Evolutionary conservation across 176 grass and related monocot species (phyloP).

Genomic region (Aegilops tauschii): DNA sequence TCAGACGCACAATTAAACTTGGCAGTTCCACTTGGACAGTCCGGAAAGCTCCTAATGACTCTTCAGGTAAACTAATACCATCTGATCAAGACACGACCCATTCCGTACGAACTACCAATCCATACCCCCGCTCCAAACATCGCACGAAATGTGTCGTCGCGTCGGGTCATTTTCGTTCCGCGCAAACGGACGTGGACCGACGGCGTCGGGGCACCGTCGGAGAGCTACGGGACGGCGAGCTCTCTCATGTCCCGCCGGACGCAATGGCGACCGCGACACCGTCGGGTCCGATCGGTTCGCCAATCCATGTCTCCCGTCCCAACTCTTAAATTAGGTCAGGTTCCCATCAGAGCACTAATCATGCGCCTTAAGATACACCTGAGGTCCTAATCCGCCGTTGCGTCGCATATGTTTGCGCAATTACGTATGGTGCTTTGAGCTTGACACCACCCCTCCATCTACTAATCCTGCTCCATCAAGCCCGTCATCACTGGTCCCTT

Average conservation of each 20-base stretch:
- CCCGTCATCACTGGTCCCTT: background rate
- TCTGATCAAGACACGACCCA: background rate
- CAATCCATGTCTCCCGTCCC: slow-evolving; percentile 25
- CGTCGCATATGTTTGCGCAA: background rate
- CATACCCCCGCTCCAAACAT: background rate
- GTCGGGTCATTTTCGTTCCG: slow-evolving; percentile 24
- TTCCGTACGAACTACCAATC: background rate
- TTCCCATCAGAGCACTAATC: background rate
- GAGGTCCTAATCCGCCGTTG: background rate
- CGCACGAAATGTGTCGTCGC: background rate
- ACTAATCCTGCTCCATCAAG: background rate
- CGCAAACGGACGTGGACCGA: background rate
- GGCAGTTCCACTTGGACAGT: background rate
- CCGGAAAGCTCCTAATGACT: background rate
- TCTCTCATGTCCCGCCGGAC: background rate
- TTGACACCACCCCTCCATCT: background rate
- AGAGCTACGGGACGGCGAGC: background rate
- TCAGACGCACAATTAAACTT: background rate
- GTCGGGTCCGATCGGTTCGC: slow-evolving; percentile 6
- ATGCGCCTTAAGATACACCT: background rate
- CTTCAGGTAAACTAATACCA: background rate
- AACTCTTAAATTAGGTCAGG: background rate
- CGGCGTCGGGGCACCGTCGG: background rate
- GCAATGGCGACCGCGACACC: background rate
- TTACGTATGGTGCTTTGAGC: background rate